These are phyloP conservation scores for Daldinia sp. DNA, from an alignment of 2,329 filamentous ascomycete species.

Conservation along the genomic window DNA sequence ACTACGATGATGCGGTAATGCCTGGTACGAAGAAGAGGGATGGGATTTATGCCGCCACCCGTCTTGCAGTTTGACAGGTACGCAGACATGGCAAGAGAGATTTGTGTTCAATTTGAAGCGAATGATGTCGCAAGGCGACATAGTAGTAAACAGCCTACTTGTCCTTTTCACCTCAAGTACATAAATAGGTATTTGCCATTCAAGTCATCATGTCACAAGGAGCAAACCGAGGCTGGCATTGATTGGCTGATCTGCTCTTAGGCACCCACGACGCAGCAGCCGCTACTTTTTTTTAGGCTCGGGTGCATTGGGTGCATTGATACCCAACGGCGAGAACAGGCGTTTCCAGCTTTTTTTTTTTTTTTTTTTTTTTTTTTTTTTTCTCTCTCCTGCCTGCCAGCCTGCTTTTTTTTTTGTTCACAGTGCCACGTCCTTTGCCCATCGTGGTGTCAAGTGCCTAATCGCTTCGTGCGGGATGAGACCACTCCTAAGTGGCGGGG, in stretches of 20 bases:
- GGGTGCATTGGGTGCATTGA: constrained; percentile 58
- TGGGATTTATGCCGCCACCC: constrained; percentile 39
- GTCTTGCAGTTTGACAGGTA: constrained; percentile 45
- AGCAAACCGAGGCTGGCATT: constrained; percentile 33
- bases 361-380: constrained; percentile 7
- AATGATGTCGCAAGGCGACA: constrained; percentile 40
- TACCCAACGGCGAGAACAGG: constrained; percentile 57
- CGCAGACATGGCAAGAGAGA: constrained; percentile 29
- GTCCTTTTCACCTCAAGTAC: constrained; percentile 38
- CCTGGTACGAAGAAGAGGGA: constrained; percentile 31
- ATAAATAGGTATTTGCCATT: constrained; percentile 37
- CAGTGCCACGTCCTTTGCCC: constrained; percentile 41
- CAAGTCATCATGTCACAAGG: constrained; percentile 42
- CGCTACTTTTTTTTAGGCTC: constrained; percentile 52
- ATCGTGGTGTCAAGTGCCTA: constrained; percentile 37
- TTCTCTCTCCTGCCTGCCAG: constrained; percentile 14
- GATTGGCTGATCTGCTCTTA: constrained; percentile 50
- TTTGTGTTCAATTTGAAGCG: constrained; percentile 39
- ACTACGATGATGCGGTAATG: constrained; percentile 12
- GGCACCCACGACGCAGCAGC: constrained; percentile 48
- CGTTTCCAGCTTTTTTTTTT: constrained; percentile 33
- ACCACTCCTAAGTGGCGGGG: constrained; percentile 39
- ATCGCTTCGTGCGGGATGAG: constrained; percentile 43
- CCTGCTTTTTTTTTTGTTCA: constrained; percentile 38
- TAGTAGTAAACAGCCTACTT: constrained; percentile 31